Percentiles rank a stretch among this genome's conserved stretches.
Conservation (phyloP, 139 green algal species). For the Zygnema circumcarinatum region DNA sequence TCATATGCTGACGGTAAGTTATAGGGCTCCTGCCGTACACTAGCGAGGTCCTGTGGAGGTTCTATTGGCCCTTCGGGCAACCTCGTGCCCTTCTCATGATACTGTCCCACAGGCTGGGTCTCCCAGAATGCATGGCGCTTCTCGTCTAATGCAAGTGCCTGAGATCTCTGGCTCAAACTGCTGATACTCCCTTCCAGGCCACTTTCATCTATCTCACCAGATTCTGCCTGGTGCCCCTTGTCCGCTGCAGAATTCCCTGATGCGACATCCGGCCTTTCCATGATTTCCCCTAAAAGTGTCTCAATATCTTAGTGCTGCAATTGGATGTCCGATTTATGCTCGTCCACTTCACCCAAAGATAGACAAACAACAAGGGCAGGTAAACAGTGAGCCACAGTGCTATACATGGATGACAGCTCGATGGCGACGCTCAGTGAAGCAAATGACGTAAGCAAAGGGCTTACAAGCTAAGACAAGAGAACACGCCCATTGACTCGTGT, state of each 20-base stretch:
- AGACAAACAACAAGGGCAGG: no score
- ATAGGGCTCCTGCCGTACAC: slow-evolving; percentile 86
- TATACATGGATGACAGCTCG: no score
- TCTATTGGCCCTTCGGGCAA: slow-evolving; percentile 78
- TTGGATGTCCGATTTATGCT: no score
- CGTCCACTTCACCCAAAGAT: no score
- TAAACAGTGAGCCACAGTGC: no score
- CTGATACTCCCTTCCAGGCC: no score
- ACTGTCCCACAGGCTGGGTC: slow-evolving; percentile 92
- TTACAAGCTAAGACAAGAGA: no score
- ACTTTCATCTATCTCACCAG: background rate
- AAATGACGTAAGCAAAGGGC: no score
- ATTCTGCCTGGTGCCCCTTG: background rate
- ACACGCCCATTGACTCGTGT: no score
- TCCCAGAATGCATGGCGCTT: slow-evolving; percentile 84
- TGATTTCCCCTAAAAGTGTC: background rate
- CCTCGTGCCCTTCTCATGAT: slow-evolving; percentile 63
- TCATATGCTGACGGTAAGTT: slow-evolving; percentile 84
- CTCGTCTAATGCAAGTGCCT: slow-evolving; percentile 8
- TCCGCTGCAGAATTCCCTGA: background rate
- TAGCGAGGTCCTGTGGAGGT: slow-evolving; percentile 72
- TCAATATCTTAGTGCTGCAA: no score
- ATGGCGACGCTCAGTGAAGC: no score
- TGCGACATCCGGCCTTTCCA: background rate
- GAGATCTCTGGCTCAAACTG: background rate